A percentile compares a stretch with the other conserved stretches of the same genome.
Evolutionary conservation across 2,329 filamentous ascomycete genomes (phyloP).

Genomic region (Colletotrichum karsti): DNA sequence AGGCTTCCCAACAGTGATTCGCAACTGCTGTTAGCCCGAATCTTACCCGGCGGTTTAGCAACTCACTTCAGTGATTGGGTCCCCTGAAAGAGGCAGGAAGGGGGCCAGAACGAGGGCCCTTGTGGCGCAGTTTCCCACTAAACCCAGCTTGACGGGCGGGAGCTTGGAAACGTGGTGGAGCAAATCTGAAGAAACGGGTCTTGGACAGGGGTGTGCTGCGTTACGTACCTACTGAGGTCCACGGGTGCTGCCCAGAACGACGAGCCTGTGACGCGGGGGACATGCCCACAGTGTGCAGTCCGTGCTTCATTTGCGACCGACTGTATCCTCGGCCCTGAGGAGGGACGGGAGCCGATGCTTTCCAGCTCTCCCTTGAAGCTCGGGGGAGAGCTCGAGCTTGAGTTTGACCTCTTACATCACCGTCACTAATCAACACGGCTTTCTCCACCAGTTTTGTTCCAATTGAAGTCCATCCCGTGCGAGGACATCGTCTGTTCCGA

Average conservation of each 20-base stretch:
- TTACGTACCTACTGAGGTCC: too few relatives aligned
- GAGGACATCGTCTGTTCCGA: not conserved
- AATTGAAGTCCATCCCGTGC: not conserved
- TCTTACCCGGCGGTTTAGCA: constrained; percentile 22
- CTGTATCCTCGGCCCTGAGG: constrained; percentile 36
- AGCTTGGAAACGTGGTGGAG: constrained; percentile 1
- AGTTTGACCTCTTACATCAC: constrained; percentile 18
- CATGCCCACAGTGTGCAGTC: constrained; percentile 3
- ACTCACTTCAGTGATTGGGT: constrained; percentile 6
- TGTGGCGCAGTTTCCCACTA: not conserved
- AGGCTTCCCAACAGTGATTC: constrained; percentile 17
- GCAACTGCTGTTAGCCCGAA: constrained; percentile 16
- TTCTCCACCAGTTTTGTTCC: not conserved
- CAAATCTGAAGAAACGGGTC: not conserved
- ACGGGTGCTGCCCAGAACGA: not conserved
- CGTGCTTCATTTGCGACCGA: constrained; percentile 6
- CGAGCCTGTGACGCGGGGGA: constrained; percentile 24
- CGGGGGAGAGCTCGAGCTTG: constrained; percentile 7
- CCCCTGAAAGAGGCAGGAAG: not conserved
- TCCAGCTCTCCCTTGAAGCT: constrained; percentile 32
- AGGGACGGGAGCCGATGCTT: constrained; percentile 41
- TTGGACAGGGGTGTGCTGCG: not conserved
- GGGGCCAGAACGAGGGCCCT: not conserved
- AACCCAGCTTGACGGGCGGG: not conserved
- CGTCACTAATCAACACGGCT: not conserved